phyloP scores from a whole-genome alignment of 257 asterid species.

The Nicotiana sylvestris region DNA sequence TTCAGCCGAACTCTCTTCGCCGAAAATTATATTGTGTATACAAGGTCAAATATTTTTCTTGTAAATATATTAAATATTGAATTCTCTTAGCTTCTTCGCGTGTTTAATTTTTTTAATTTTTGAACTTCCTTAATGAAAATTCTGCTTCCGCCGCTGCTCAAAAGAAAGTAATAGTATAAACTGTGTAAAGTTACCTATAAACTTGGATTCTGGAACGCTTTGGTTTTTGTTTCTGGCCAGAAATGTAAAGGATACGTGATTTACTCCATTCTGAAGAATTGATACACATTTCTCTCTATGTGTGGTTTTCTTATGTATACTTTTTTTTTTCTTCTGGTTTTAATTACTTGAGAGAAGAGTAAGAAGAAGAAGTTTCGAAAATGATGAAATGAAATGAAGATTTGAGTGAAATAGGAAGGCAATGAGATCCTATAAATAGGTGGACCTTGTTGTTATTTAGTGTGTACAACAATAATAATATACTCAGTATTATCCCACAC shows the following conservation, averaged over 20 bases:
- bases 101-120: too few species aligned
- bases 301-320: background rate
- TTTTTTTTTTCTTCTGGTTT: background rate
- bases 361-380: background rate
- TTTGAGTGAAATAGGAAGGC: background rate
- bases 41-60: too few species aligned
- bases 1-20: too few species aligned
- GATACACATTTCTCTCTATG: constrained; percentile 32
- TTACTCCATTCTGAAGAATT: constrained; percentile 14
- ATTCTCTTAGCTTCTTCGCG: too few species aligned
- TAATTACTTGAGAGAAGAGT: background rate
- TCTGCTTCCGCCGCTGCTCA: too few species aligned
- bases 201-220: constrained; percentile 30
- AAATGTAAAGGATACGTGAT: constrained; percentile 8
- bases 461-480: too few species aligned
- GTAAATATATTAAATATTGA: too few species aligned
- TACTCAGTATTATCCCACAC: too few species aligned
- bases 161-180: too few species aligned
- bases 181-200: background rate
- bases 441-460: background rate
- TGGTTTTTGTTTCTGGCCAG: constrained; percentile 16
- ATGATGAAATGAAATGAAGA: background rate
- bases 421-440: constrained; percentile 13
- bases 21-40: too few species aligned
- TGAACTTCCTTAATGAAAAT: too few species aligned